Base-by-base conservation (phyloP, 2,329 filamentous ascomycete genomes). In the Arthrinium puccinioides region DNA sequence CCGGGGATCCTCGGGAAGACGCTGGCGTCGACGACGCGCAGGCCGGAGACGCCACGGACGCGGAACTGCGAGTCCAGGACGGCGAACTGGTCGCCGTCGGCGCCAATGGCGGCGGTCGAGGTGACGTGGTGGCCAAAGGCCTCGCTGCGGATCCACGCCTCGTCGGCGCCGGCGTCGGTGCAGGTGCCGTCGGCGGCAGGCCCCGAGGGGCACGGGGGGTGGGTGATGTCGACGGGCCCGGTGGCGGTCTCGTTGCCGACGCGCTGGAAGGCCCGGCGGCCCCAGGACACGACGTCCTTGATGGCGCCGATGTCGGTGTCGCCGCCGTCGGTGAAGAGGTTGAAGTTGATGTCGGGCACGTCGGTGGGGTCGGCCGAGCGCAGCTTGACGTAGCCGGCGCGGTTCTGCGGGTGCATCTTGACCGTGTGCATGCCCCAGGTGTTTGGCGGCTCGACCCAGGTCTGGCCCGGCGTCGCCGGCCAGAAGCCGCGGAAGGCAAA, bases 331-430 rank as follows among this genome's bases (percentile, higher is more conserved):
- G 60, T 62, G 62, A 66, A 79, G 49, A 68, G 73, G 47, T 72
- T 72, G 60, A 79, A 79, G 52, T 71, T 67, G 51, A 82, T 80
- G 20, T 70, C 56, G 0, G 82, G 81, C n/a, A 70, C 68, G 36
- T 83, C 80, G 1, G 70, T 68, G 0, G 80, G 79, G 50, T 84
- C 69, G 0, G 70, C 62, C 0, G 76, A 81, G 15, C 62, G 64
- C 8, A 41, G 26, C 16, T 24, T 38, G 5, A 41, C 39, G 11
- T 74, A 44, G 11, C 82, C 82, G 9, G 65, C 66, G 31, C 66
- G 63, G 37, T 84, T 84, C 5, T 60, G 55, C 21, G 56, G 59
- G 20, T 64, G 62, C 4, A 54, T 54, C 44, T 61, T 61, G 24
- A 60, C 55, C 50, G 61, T 56, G 44, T 49, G 53, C 20, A 61